Conservation (phyloP, 208 protist genomes). For the Trichomonas tenax region DNA sequence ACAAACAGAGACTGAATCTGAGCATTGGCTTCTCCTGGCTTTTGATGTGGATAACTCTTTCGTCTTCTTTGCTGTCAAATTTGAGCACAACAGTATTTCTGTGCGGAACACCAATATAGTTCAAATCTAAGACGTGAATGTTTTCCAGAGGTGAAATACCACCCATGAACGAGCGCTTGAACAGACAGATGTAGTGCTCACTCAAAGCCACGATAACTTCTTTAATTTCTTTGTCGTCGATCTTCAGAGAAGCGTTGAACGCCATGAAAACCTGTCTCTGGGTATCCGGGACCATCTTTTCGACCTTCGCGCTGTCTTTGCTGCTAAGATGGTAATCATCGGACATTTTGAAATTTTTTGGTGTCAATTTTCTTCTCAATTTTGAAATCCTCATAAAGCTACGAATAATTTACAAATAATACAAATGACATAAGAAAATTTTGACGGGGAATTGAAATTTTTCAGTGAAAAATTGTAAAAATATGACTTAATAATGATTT, state of each 20-base stretch:
- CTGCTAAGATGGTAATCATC: neutral
- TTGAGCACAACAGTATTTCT: neutral
- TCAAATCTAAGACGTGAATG: neutral
- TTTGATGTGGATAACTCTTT: neutral
- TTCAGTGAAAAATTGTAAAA: too few species aligned
- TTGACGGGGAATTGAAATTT: too few species aligned
- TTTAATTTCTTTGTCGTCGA: neutral
- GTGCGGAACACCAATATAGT: neutral
- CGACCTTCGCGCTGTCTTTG: neutral
- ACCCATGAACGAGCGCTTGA: neutral
- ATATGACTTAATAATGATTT: too few species aligned
- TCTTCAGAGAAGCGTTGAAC: neutral
- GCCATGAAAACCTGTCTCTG: neutral
- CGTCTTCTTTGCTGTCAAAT: neutral
- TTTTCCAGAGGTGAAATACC: neutral
- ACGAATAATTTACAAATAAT: too few species aligned
- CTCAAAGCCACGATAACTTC: neutral
- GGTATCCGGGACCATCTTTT: neutral
- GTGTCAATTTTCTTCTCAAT: too few species aligned
- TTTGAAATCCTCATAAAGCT: too few species aligned
- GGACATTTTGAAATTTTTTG: too few species aligned
- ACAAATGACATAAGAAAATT: too few species aligned
- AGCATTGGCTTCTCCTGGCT: neutral
- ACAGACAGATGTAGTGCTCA: neutral
- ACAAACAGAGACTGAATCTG: neutral